Conservation (phyloP, 495 filamentous ascomycete species). For the Penicillium pancosmium region DNA sequence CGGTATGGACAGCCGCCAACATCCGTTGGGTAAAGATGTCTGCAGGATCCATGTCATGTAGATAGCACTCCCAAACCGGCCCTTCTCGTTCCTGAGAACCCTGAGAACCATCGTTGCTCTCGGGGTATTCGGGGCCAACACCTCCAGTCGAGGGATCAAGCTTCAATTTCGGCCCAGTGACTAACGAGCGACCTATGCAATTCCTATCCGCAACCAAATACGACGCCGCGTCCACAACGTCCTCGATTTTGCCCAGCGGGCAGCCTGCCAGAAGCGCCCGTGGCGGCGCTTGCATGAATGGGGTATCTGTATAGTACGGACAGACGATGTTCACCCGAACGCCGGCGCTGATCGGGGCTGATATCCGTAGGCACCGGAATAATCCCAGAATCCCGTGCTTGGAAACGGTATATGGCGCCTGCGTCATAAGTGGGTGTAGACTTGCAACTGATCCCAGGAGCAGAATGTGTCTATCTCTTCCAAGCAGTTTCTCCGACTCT, state of each 20-base stretch:
- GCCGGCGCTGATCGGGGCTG: slow-evolving; percentile 12
- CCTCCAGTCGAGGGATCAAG: slow-evolving; percentile 9
- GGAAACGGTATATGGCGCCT: slow-evolving; percentile 15
- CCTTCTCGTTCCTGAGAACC: slow-evolving; percentile 1
- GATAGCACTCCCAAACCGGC: slow-evolving; percentile 17
- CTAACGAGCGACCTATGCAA: slow-evolving; percentile 16
- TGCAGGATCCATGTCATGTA: slow-evolving; percentile 17
- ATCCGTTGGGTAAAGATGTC: slow-evolving; percentile 17
- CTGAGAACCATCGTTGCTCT: background rate
- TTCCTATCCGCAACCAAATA: slow-evolving; percentile 14
- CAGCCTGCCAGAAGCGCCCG: slow-evolving; percentile 11
- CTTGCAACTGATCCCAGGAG: slow-evolving; percentile 14
- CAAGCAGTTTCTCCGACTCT: background rate
- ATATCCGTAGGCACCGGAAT: slow-evolving; percentile 11
- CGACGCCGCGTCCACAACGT: slow-evolving; percentile 15
- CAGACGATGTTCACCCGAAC: slow-evolving; percentile 17
- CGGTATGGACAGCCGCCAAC: slow-evolving; percentile 11
- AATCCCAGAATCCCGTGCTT: slow-evolving; percentile 17
- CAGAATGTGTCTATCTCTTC: slow-evolving; percentile 13
- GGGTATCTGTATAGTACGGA: slow-evolving; percentile 15
- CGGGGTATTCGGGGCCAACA: background rate
- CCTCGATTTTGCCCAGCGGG: slow-evolving; percentile 12
- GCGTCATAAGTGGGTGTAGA: slow-evolving; percentile 16
- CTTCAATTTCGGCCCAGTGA: slow-evolving; percentile 12
- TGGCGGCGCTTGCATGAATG: slow-evolving; percentile 14